A percentile compares a stretch with the other conserved stretches of the same genome.
These are phyloP conservation scores for Fusarium nisikadoi DNA, from an alignment of 2,329 filamentous ascomycete genomes.

Conservation along the genomic window DNA sequence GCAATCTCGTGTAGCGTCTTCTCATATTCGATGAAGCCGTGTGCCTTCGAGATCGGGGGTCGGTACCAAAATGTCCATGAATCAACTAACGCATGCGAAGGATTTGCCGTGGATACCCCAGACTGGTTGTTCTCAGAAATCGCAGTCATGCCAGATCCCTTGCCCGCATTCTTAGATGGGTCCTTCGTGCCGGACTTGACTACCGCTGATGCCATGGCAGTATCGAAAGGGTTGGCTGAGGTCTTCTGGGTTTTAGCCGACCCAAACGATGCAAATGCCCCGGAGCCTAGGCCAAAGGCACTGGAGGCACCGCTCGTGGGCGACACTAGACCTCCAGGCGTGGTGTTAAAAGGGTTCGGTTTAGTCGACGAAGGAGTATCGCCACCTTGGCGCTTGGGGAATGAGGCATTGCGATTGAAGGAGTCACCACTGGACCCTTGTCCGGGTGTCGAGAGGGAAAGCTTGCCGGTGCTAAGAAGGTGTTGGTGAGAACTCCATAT, in stretches of 20 bases:
- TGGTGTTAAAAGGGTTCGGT: constrained; percentile 79
- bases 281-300: constrained; percentile 92
- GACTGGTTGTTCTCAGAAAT: constrained; percentile 55
- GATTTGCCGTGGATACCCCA: constrained; percentile 54
- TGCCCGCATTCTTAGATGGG: constrained; percentile 44
- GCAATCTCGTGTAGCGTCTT: constrained; percentile 93
- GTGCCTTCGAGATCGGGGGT: constrained; percentile 95
- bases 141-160: constrained; percentile 54
- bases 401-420: constrained; percentile 70
- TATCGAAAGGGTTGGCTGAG: constrained; percentile 82
- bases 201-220: constrained; percentile 65
- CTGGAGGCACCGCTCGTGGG: constrained; percentile 75
- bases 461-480: constrained; percentile 78
- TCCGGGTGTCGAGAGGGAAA: constrained; percentile 84
- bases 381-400: constrained; percentile 79
- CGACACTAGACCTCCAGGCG: constrained; percentile 66
- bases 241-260: constrained; percentile 89
- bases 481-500: constrained; percentile 27
- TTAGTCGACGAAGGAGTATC: constrained; percentile 74
- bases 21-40: constrained; percentile 88
- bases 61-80: constrained; percentile 98
- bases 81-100: constrained; percentile 74
- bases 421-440: constrained; percentile 63
- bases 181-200: constrained; percentile 51
- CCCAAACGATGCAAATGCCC: constrained; percentile 91